Evolutionary conservation across 2,329 filamentous ascomycete species (phyloP).

Genomic region (Arthrobotrys sphaeroides): DNA sequence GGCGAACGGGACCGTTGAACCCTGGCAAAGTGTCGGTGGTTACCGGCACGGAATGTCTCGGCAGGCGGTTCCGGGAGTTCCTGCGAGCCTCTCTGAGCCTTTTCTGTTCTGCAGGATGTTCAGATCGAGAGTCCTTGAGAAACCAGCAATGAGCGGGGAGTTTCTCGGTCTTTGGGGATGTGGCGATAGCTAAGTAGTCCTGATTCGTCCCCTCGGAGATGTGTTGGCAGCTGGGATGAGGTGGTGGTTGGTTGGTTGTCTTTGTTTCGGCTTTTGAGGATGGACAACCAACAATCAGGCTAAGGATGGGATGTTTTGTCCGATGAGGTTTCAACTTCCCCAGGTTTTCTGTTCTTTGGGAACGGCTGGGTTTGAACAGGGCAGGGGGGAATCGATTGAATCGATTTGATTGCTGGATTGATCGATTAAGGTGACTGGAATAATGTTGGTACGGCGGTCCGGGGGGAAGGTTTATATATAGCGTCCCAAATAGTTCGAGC

Average conservation of each 20-base stretch:
- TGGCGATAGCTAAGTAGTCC: not conserved
- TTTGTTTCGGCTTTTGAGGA: constrained; percentile 8
- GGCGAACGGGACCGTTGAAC: constrained; percentile 4
- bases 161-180: not conserved
- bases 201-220: constrained; percentile 7
- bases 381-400: not conserved
- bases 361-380: not conserved
- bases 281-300: not conserved
- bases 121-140: not conserved
- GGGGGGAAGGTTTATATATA: constrained; percentile 22
- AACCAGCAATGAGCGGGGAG: not conserved
- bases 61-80: constrained; percentile 7
- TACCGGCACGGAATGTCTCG: constrained; percentile 12
- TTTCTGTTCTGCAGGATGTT: not conserved
- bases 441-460: not conserved
- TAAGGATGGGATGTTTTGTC: not conserved
- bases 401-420: not conserved
- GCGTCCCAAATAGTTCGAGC: not conserved
- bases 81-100: not conserved
- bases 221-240: constrained; percentile 5
- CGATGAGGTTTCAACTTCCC: constrained; percentile 1
- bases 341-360: not conserved
- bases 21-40: constrained; percentile 11
- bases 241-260: not conserved
- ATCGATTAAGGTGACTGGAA: not conserved